These are phyloP conservation scores for Pseudopediastrum boryanum DNA, from an alignment of 139 green algal species.

Conservation along the genomic window DNA sequence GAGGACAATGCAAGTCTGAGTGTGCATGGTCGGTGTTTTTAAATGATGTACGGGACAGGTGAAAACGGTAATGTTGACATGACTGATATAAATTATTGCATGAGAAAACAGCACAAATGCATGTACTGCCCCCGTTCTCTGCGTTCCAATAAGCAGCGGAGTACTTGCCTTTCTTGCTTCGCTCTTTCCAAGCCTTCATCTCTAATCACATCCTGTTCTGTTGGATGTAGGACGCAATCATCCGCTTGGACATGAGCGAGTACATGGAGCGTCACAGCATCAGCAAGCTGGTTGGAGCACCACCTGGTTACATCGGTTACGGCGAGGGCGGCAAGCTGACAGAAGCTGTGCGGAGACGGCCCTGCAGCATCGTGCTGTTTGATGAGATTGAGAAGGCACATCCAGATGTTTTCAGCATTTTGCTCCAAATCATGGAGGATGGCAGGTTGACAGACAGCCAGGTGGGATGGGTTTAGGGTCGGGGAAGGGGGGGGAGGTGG, in stretches of 20 bases:
- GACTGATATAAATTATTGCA: too few relatives aligned
- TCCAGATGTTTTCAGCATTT: conserved; percentile 98
- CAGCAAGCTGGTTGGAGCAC: conserved; percentile 87
- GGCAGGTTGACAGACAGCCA: conserved; percentile 89
- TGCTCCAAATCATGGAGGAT: conserved; percentile 98
- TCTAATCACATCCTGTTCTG: background rate
- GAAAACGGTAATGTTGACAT: too few relatives aligned
- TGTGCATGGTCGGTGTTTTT: too few relatives aligned
- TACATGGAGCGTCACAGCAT: conserved; percentile 96
- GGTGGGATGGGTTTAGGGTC: conserved; percentile 14
- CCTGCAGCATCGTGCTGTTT: conserved; percentile 91
- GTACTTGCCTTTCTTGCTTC: background rate
- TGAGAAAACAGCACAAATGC: too few relatives aligned
- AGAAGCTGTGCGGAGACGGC: conserved; percentile 85
- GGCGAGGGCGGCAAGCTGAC: conserved; percentile 98
- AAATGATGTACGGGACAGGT: too few relatives aligned
- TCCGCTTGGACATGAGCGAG: conserved; percentile 98
- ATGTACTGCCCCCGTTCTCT: background rate
- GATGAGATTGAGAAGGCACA: conserved; percentile 99
- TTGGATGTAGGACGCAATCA: conserved; percentile 67
- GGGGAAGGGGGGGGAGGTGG: too few relatives aligned
- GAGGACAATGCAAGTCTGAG: too few relatives aligned
- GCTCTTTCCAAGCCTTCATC: background rate
- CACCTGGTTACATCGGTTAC: conserved; percentile 94
- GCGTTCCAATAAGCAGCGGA: background rate